A percentile compares a stretch with the other conserved stretches of the same genome.
phyloP scores from a whole-genome alignment of 768 basidiomycete species.

The Chiua virens region DNA sequence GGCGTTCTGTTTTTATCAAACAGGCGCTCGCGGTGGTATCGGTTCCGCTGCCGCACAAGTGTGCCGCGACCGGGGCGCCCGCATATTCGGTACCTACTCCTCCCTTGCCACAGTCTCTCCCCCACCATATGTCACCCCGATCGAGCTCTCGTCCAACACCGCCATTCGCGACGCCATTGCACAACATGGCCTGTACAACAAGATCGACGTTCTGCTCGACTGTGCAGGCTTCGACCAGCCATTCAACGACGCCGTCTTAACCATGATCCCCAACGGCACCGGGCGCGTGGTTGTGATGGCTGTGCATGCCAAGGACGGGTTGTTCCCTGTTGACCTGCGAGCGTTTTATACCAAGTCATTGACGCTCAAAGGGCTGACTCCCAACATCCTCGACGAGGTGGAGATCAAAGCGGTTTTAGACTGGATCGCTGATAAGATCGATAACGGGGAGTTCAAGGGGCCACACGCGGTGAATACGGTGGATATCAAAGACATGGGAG shows the following conservation, averaged over 20 bases:
- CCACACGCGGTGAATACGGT: constrained; percentile 27
- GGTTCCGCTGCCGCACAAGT: constrained; percentile 35
- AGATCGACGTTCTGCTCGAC: constrained; percentile 34
- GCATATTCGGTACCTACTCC: constrained; percentile 35
- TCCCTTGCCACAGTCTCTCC: constrained; percentile 25
- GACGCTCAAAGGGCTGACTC: constrained; percentile 33
- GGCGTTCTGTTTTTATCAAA: background rate
- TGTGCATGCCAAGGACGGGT: constrained; percentile 32
- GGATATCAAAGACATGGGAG: constrained; percentile 17
- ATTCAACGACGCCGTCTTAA: constrained; percentile 34
- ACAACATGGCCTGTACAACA: constrained; percentile 25
- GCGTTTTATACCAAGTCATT: constrained; percentile 31
- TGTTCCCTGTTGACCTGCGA: constrained; percentile 32
- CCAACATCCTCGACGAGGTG: constrained; percentile 19
- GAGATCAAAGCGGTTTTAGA: constrained; percentile 32
- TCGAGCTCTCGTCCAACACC: constrained; percentile 29
- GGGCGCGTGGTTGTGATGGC: constrained; percentile 38
- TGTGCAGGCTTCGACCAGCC: constrained; percentile 34
- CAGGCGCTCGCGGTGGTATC: constrained; percentile 36
- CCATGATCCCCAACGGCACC: constrained; percentile 32
- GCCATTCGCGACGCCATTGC: constrained; percentile 33
- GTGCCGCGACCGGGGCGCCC: constrained; percentile 31
- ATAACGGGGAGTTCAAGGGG: constrained; percentile 25
- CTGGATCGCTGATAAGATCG: constrained; percentile 30
- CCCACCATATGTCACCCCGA: constrained; percentile 32